phyloP scores from a whole-genome alignment of 768 basidiomycete genomes.

The Tephrocybe sp. region DNA sequence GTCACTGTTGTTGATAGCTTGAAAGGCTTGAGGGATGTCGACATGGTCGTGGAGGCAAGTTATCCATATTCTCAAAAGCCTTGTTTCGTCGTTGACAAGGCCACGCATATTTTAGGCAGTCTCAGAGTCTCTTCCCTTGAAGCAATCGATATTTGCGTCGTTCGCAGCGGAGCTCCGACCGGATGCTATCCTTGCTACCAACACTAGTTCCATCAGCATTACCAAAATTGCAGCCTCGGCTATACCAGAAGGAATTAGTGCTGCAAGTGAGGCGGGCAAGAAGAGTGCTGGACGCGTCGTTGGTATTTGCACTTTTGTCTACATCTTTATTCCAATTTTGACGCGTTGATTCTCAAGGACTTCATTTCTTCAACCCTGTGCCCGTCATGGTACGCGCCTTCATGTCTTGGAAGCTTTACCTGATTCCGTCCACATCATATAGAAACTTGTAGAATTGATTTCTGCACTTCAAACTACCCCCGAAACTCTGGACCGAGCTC shows the following conservation, averaged over 20 bases:
- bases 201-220: constrained; percentile 93
- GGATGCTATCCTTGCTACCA: constrained; percentile 81
- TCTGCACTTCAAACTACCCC: constrained; percentile 87
- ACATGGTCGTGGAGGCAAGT: constrained; percentile 87
- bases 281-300: constrained; percentile 73
- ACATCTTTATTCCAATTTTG: neutral
- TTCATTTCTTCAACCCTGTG: constrained; percentile 97
- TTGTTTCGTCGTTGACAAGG: neutral
- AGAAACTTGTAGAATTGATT: constrained; percentile 96
- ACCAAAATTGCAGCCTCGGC: constrained; percentile 89
- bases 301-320: constrained; percentile 41
- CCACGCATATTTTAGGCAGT: constrained; percentile 56
- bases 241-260: constrained; percentile 51
- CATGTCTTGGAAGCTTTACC: neutral
- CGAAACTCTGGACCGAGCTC: constrained; percentile 72
- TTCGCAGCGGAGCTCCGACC: constrained; percentile 68
- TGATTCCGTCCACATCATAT: neutral
- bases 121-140: constrained; percentile 78
- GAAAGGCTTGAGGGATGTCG: constrained; percentile 68
- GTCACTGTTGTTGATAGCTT: constrained; percentile 60
- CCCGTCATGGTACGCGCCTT: constrained; percentile 78
- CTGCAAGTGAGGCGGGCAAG: constrained; percentile 63
- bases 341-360: constrained; percentile 39
- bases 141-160: constrained; percentile 70
- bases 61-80: neutral